phyloP scores from a whole-genome alignment of 257 asterid species.

The Solanum chilense region DNA sequence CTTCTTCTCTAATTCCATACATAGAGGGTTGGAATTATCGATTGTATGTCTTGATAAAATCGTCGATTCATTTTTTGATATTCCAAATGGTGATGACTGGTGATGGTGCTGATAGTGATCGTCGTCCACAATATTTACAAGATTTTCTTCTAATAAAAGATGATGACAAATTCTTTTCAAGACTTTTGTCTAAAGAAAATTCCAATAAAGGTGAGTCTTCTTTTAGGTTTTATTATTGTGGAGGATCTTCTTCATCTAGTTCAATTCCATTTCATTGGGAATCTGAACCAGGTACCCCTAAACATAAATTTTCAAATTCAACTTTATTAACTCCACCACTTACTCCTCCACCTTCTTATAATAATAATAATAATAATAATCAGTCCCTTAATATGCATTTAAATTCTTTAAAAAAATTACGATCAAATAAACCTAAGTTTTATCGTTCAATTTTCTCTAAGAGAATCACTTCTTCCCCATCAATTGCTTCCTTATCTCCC shows the following conservation, averaged over 20 bases:
- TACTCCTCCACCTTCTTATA: constrained; percentile 62
- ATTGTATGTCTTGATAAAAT: neutral
- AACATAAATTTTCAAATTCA: constrained; percentile 26
- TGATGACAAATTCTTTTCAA: constrained; percentile 26
- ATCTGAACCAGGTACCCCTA: constrained; percentile 77
- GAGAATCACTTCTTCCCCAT: neutral
- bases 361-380: neutral
- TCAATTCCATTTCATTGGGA: constrained; percentile 74
- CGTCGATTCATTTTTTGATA: neutral
- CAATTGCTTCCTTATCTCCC: constrained; percentile 2
- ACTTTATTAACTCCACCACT: constrained; percentile 33
- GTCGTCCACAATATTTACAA: constrained; percentile 5
- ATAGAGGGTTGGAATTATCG: neutral
- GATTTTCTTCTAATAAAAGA: constrained; percentile 15
- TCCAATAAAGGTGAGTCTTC: constrained; percentile 34
- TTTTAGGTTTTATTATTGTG: constrained; percentile 45
- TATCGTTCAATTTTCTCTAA: constrained; percentile 16
- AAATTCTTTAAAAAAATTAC: constrained; percentile 3
- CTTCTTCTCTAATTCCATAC: neutral
- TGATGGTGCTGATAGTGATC: neutral
- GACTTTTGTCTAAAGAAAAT: constrained; percentile 31
- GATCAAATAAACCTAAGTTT: constrained; percentile 12
- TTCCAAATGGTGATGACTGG: neutral
- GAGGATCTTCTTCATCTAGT: constrained; percentile 35
- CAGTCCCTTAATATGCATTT: constrained; percentile 2